phyloP scores from a whole-genome alignment of 371 early-diverging fungal species.

The Mortierella sp. region DNA sequence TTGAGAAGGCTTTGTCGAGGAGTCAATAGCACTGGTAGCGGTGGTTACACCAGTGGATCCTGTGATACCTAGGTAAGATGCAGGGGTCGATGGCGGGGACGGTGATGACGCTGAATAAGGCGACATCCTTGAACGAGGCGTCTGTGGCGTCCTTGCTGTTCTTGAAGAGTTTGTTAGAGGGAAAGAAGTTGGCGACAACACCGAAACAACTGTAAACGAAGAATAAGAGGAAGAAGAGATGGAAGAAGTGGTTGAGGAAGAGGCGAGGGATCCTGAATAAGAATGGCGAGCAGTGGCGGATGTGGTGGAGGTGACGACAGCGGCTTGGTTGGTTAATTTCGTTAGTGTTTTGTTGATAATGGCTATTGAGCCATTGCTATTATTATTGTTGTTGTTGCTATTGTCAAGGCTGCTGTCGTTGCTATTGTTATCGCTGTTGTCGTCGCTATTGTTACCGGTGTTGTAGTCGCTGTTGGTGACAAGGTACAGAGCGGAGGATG shows the following conservation, averaged over 20 bases:
- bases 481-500: no score
- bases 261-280: not conserved
- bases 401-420: not conserved
- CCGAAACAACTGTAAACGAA: not conserved
- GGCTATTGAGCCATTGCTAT: not conserved
- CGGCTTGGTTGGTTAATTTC: not conserved
- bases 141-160: not conserved
- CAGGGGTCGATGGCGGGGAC: not conserved
- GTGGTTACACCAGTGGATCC: not conserved
- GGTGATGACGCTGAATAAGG: not conserved
- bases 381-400: not conserved
- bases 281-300: not conserved
- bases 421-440: not conserved
- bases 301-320: no score
- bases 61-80: not conserved
- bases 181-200: not conserved
- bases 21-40: not conserved
- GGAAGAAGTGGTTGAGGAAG: conserved; percentile 2
- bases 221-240: conserved; percentile 12
- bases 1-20: no score
- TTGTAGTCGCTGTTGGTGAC: not conserved
- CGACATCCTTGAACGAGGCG: not conserved
- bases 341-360: conserved; percentile 11
- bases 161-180: not conserved
- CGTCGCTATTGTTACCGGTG: no score